phyloP scores from a whole-genome alignment of 2,329 filamentous ascomycete species.

The Daldinia sp. region DNA sequence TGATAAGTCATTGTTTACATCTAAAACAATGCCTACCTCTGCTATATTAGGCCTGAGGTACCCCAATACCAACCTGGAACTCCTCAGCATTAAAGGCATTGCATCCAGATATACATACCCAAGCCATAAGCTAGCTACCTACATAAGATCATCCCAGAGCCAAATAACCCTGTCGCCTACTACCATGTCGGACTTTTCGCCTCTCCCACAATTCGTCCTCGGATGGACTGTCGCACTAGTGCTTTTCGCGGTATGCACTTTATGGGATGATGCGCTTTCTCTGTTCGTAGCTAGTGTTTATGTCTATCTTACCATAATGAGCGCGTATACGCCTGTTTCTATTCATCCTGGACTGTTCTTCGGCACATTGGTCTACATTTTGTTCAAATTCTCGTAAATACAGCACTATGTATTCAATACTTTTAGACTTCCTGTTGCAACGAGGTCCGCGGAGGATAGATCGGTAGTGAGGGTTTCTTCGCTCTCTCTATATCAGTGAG shows the following conservation, averaged over 20 bases:
- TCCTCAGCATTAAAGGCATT: not conserved
- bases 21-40: not conserved
- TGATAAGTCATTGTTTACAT: not conserved
- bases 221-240: conserved; percentile 9
- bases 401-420: not conserved
- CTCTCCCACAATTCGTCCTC: conserved; percentile 7
- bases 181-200: not conserved
- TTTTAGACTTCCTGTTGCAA: not conserved
- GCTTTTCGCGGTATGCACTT: not conserved
- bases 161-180: not conserved
- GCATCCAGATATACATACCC: not conserved
- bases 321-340: not conserved
- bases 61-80: not conserved
- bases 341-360: conserved; percentile 1
- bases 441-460: not conserved
- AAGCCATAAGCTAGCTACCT: too few relatives aligned
- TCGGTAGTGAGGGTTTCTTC: not conserved
- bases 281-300: not conserved
- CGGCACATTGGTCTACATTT: not conserved
- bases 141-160: not conserved
- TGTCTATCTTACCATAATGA: not conserved
- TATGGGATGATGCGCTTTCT: not conserved
- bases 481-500: not conserved
- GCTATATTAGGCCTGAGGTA: not conserved
- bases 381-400: not conserved